Percentiles rank a stretch among this genome's conserved stretches.
Conservation (phyloP, 352 stramenopile genomes). For the Phytophthora capsici region DNA sequence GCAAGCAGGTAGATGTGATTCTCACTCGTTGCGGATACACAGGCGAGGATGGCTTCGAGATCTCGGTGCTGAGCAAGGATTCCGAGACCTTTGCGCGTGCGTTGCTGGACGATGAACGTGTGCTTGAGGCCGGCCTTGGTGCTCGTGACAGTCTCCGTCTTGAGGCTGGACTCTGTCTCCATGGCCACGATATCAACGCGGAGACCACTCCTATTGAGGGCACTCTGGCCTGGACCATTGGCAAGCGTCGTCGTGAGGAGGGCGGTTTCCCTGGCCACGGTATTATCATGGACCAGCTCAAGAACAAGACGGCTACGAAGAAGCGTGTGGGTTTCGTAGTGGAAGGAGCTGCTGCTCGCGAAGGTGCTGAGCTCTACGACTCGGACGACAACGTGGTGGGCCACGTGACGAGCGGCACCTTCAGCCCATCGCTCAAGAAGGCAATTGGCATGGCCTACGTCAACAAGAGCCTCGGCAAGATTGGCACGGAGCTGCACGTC, state of each 20-base stretch:
- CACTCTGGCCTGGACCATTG: slow-evolving; percentile 94
- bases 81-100: slow-evolving; percentile 61
- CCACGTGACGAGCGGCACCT: slow-evolving; percentile 97
- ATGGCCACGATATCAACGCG: slow-evolving; percentile 98
- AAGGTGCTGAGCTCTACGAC: slow-evolving; percentile 94
- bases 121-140: slow-evolving; percentile 95
- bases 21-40: slow-evolving; percentile 98
- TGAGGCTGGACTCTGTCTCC: slow-evolving; percentile 98
- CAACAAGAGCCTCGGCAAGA: slow-evolving; percentile 89
- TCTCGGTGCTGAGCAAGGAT: slow-evolving; percentile 87
- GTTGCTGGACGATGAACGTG: slow-evolving; percentile 66
- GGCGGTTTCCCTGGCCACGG: slow-evolving; percentile 95
- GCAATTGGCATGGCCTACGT: slow-evolving; percentile 99
- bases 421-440: slow-evolving; percentile 95
- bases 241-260: slow-evolving; percentile 84
- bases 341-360: slow-evolving; percentile 94
- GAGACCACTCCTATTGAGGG: slow-evolving; percentile 96
- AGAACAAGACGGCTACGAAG: slow-evolving; percentile 92
- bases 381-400: slow-evolving; percentile 79
- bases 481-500: slow-evolving; percentile 93
- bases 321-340: slow-evolving; percentile 97
- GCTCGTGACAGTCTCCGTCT: slow-evolving; percentile 97
- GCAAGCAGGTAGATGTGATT: slow-evolving; percentile 81
- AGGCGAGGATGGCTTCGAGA: slow-evolving; percentile 99
- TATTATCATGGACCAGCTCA: slow-evolving; percentile 94